These are phyloP conservation scores for Cryphonectria nitschkei DNA, from an alignment of 2,329 filamentous ascomycete species.

Conservation along the genomic window DNA sequence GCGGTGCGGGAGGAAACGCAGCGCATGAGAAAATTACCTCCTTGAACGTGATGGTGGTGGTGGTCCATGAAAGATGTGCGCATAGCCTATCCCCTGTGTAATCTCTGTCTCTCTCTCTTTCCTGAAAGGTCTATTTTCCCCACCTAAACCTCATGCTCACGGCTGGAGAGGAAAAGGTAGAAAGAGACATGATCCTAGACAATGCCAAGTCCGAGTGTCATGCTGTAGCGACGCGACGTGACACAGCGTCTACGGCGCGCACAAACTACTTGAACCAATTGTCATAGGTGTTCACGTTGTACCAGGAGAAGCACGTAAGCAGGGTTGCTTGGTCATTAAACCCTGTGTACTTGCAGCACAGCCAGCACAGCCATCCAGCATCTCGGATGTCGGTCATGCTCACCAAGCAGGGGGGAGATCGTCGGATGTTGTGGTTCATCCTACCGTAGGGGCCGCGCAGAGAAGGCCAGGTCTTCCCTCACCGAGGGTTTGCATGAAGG, in stretches of 20 bases:
- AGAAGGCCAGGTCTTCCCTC: not conserved
- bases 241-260: not conserved
- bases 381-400: slow-evolving; percentile 9
- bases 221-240: not conserved
- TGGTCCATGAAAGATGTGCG: not conserved
- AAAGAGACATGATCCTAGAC: not conserved
- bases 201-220: not conserved
- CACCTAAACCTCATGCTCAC: not conserved
- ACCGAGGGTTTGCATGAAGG: not conserved
- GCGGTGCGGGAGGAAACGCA: not conserved
- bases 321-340: not conserved
- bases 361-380: not conserved
- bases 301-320: not conserved
- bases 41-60: too few relatives aligned
- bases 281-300: not conserved
- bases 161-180: not conserved
- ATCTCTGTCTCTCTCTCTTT: not conserved
- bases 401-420: not conserved
- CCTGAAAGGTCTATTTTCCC: too few relatives aligned
- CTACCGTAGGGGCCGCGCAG: not conserved
- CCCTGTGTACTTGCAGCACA: not conserved
- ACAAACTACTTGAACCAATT: not conserved
- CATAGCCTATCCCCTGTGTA: not conserved
- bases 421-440: not conserved
- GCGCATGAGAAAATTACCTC: not conserved